Conservation (phyloP, 2,329 filamentous ascomycete species). For the Colletotrichum eremochloae region DNA sequence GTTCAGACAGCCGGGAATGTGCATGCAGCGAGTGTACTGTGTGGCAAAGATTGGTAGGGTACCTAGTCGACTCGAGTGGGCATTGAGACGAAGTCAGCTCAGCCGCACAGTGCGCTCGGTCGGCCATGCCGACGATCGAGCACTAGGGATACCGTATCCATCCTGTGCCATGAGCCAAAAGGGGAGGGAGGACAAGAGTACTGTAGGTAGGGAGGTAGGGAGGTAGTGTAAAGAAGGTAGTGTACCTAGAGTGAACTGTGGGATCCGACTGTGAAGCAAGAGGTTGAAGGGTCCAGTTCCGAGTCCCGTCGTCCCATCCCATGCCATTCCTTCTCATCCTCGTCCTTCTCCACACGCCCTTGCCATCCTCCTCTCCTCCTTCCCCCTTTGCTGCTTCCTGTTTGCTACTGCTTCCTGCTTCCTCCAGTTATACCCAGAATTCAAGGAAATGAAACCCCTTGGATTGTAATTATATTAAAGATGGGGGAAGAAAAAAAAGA, state of each 20-base stretch:
- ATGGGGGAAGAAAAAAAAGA: not conserved
- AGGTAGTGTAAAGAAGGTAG: not conserved
- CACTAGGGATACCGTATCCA: not conserved
- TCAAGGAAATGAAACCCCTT: not conserved
- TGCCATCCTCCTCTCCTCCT: not conserved
- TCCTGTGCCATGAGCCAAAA: not conserved
- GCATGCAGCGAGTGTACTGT: not conserved
- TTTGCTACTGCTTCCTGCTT: not conserved
- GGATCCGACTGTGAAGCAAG: slow-evolving; percentile 6
- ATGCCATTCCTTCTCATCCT: not conserved
- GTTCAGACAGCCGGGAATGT: not conserved
- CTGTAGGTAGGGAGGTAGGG: not conserved
- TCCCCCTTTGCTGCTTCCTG: not conserved
- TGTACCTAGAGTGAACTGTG: not conserved
- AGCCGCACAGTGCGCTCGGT: not conserved
- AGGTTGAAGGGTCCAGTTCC: slow-evolving; percentile 21
- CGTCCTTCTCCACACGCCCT: not conserved
- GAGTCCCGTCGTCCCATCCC: slow-evolving; percentile 33
- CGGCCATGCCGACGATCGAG: not conserved
- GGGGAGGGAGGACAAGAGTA: not conserved
- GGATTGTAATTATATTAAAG: not conserved
- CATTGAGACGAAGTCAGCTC: not conserved
- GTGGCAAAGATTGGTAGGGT: not conserved
- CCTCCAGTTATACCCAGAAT: not conserved
- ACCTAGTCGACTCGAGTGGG: not conserved